A percentile compares a stretch with the other conserved stretches of the same genome.
Conservation (phyloP, 352 stramenopile genomes). For the Phytophthora fragariae region DNA sequence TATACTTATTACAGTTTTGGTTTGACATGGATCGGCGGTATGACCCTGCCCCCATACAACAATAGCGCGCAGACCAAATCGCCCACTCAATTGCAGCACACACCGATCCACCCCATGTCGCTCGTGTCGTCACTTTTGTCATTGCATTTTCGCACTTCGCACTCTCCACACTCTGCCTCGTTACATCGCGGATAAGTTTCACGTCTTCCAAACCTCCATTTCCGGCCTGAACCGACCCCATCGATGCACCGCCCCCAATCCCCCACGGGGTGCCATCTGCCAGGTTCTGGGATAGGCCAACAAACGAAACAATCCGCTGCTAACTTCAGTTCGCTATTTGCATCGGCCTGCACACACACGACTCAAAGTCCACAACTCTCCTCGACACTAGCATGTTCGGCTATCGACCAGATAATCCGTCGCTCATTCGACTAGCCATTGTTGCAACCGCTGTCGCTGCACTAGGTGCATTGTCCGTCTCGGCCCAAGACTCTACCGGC, state of each 20-base stretch:
- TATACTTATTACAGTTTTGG: neutral
- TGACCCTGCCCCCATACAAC: neutral
- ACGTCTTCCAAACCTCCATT: neutral
- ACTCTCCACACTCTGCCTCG: neutral
- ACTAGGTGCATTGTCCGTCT: constrained; percentile 37
- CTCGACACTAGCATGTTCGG: constrained; percentile 9
- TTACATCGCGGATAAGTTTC: constrained; percentile 1
- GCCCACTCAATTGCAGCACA: neutral
- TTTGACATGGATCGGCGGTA: neutral
- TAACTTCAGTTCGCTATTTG: constrained; percentile 17
- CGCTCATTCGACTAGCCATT: constrained; percentile 3
- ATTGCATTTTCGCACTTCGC: neutral
- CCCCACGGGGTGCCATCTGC: neutral
- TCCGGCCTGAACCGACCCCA: constrained; percentile 3
- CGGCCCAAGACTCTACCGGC: constrained; percentile 28
- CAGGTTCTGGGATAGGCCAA: constrained; percentile 6
- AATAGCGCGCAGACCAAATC: neutral
- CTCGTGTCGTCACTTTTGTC: neutral
- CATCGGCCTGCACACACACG: constrained; percentile 2
- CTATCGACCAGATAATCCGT: constrained; percentile 9
- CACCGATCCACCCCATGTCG: neutral
- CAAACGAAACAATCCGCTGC: neutral
- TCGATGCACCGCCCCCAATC: constrained; percentile 1
- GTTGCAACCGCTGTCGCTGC: constrained; percentile 4
- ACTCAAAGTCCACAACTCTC: neutral